Conservation (phyloP, 768 basidiomycete genomes). For the Crucibulum laeve region DNA sequence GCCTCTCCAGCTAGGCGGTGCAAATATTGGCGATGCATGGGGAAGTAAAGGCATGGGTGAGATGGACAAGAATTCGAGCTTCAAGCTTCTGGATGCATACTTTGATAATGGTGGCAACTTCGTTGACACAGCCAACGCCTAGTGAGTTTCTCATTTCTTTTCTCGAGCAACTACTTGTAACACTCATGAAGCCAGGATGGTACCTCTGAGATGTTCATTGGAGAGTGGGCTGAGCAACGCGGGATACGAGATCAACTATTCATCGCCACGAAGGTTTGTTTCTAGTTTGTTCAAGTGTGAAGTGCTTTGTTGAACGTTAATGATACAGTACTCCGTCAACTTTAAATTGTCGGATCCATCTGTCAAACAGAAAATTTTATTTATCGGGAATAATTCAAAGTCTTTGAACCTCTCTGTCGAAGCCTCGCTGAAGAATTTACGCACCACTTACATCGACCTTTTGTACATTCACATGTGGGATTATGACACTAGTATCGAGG, state of each 20-base stretch:
- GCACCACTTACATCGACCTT: conserved; percentile 27
- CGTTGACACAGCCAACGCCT: conserved; percentile 35
- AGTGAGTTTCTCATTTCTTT: neutral
- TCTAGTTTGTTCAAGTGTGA: neutral
- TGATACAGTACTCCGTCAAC: conserved; percentile 18
- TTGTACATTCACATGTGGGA: conserved; percentile 44
- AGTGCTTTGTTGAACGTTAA: neutral
- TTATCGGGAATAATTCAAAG: conserved; percentile 38
- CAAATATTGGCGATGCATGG: conserved; percentile 31
- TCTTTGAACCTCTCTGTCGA: conserved; percentile 31
- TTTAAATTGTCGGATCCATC: conserved; percentile 20
- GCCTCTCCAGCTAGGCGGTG: conserved; percentile 22
- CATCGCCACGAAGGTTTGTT: conserved; percentile 34
- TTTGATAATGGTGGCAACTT: too few species aligned
- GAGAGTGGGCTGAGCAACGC: conserved; percentile 44
- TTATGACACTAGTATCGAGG: conserved; percentile 43
- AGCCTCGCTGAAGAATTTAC: conserved; percentile 35
- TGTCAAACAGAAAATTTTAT: conserved; percentile 23
- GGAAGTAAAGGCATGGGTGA: conserved; percentile 14
- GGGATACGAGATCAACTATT: conserved; percentile 44
- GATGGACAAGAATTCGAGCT: conserved; percentile 24
- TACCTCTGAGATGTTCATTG: conserved; percentile 44
- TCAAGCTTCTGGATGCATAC: too few species aligned
- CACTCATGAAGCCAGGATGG: conserved; percentile 37
- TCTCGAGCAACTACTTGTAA: conserved; percentile 17